Percentiles rank a stretch among this genome's conserved stretches.
Conservation (phyloP, 2,329 filamentous ascomycete genomes). For the Penicillium griseofulvum region DNA sequence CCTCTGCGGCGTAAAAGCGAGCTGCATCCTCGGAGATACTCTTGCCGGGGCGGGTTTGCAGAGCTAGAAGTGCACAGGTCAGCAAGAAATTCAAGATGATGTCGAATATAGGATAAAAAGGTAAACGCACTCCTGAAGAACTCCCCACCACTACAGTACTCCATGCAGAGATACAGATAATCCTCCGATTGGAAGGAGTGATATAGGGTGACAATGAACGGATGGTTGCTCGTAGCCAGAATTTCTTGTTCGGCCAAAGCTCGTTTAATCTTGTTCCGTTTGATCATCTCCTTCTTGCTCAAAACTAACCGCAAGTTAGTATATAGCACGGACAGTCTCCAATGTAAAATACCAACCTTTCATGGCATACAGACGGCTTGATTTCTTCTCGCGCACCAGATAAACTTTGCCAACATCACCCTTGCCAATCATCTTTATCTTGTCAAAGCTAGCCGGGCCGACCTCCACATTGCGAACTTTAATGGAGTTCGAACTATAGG, state of each 20-base stretch:
- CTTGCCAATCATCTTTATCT: slow-evolving; percentile 99
- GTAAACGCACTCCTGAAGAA: slow-evolving; percentile 72
- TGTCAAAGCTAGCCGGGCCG: slow-evolving; percentile 92
- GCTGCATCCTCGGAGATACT: slow-evolving; percentile 96
- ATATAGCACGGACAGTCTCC: slow-evolving; percentile 10
- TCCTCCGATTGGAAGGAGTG: slow-evolving; percentile 99
- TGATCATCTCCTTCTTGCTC: slow-evolving; percentile 99
- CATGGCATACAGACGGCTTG: slow-evolving; percentile 92
- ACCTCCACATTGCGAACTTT: slow-evolving; percentile 98
- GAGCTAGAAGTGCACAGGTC: slow-evolving; percentile 49
- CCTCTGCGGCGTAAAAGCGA: slow-evolving; percentile 94
- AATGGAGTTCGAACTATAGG: slow-evolving; percentile 98
- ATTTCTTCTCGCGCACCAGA: slow-evolving; percentile 96
- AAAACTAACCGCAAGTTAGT: slow-evolving; percentile 63
- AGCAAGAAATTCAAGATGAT: slow-evolving; percentile 3
- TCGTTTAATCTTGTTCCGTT: slow-evolving; percentile 99
- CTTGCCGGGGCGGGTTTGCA: slow-evolving; percentile 95
- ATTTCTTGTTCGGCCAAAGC: slow-evolving; percentile 97
- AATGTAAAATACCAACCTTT: slow-evolving; percentile 64
- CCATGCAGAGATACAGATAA: slow-evolving; percentile 98
- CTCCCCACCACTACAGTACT: slow-evolving; percentile 97
- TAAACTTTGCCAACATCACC: slow-evolving; percentile 99
- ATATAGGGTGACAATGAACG: slow-evolving; percentile 97
- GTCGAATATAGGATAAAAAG: not conserved
- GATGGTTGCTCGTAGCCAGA: slow-evolving; percentile 95